A percentile compares a stretch with the other conserved stretches of the same genome.
phyloP scores from a whole-genome alignment of 305 asterid genomes.

The Plantago lanceolata region DNA sequence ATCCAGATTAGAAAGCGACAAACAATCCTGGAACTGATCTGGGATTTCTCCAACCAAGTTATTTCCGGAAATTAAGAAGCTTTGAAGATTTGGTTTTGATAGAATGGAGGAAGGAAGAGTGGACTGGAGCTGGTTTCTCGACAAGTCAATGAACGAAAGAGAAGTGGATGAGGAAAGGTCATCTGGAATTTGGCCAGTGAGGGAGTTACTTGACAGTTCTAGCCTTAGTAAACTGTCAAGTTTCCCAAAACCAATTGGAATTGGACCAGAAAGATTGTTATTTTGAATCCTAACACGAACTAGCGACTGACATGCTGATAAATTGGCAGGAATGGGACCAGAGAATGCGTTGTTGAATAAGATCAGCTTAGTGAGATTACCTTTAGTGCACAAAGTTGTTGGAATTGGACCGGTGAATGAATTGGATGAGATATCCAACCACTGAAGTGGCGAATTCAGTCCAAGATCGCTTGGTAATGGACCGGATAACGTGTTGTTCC shows the following conservation, averaged over 20 bases:
- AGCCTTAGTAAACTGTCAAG: slow-evolving; percentile 59
- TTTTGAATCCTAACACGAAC: slow-evolving; percentile 79
- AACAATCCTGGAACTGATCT: slow-evolving; percentile 75
- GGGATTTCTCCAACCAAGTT: slow-evolving; percentile 68
- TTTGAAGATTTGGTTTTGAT: slow-evolving; percentile 57
- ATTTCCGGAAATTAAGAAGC: slow-evolving; percentile 59
- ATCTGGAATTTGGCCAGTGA: slow-evolving; percentile 70
- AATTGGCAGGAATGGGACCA: slow-evolving; percentile 62
- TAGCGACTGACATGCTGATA: slow-evolving; percentile 55
- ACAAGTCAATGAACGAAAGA: slow-evolving; percentile 77
- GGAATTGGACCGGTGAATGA: slow-evolving; percentile 64
- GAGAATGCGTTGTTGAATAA: slow-evolving; percentile 74
- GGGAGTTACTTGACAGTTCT: slow-evolving; percentile 65
- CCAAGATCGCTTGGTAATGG: slow-evolving; percentile 68
- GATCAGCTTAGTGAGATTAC: slow-evolving; percentile 81
- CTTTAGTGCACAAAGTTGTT: slow-evolving; percentile 43
- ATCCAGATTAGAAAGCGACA: slow-evolving; percentile 69
- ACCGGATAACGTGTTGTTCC: slow-evolving; percentile 80
- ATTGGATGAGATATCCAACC: slow-evolving; percentile 80
- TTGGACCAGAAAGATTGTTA: slow-evolving; percentile 59
- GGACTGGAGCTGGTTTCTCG: slow-evolving; percentile 63
- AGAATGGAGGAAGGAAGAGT: slow-evolving; percentile 67
- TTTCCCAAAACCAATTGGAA: slow-evolving; percentile 74
- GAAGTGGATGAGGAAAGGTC: slow-evolving; percentile 65
- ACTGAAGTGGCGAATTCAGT: slow-evolving; percentile 50